Percentiles rank a stretch among this genome's conserved stretches.
Conservation (phyloP, 352 stramenopile species). For the Globisporangium rhizosaccharum region DNA sequence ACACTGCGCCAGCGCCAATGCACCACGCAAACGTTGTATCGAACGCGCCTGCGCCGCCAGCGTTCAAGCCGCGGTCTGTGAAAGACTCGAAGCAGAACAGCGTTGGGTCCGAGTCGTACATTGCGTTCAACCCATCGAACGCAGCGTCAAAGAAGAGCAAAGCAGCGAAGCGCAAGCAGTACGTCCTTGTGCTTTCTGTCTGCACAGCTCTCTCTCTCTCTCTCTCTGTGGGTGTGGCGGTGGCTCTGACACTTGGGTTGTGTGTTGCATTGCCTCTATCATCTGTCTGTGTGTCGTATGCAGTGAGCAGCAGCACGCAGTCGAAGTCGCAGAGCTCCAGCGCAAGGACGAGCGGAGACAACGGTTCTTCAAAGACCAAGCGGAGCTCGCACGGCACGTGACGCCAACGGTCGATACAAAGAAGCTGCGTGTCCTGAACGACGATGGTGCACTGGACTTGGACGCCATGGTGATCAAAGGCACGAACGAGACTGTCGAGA, state of each 20-base stretch:
- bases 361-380: constrained; percentile 71
- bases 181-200: constrained; percentile 8
- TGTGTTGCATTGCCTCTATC: not conserved
- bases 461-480: constrained; percentile 92
- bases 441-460: constrained; percentile 76
- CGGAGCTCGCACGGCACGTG: constrained; percentile 54
- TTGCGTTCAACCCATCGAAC: constrained; percentile 37
- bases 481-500: constrained; percentile 94
- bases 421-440: constrained; percentile 68
- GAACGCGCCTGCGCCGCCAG: constrained; percentile 6
- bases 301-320: constrained; percentile 14
- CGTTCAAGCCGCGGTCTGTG: constrained; percentile 1
- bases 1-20: constrained; percentile 23
- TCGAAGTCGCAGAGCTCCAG: constrained; percentile 38
- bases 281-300: not conserved
- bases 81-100: constrained; percentile 12
- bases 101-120: constrained; percentile 25
- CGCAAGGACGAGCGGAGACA: constrained; percentile 74
- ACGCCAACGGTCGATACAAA: constrained; percentile 64
- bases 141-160: constrained; percentile 42
- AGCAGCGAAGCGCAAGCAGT: constrained; percentile 51
- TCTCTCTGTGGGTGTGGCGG: not conserved
- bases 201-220: not conserved
- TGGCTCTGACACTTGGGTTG: not conserved
- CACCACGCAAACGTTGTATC: constrained; percentile 8